A percentile compares a stretch with the other conserved stretches of the same genome.
Conservation (phyloP, 768 basidiomycete species). For the Lanmaoa pseudosensibilis region DNA sequence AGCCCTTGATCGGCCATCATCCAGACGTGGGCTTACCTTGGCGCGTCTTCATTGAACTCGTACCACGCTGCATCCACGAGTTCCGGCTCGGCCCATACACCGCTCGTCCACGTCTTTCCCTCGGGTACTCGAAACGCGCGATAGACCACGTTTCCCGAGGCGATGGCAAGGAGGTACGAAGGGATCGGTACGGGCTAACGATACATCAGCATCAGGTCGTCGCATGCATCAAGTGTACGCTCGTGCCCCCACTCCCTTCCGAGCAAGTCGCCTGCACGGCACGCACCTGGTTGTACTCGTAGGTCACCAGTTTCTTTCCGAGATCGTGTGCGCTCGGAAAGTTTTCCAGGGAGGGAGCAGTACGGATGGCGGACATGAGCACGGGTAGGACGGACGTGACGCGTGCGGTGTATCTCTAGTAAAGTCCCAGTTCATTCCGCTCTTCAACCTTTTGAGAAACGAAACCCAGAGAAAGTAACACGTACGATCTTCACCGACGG, state of each 20-base stretch:
- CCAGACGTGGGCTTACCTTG: conserved; percentile 44
- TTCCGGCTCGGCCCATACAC: conserved; percentile 90
- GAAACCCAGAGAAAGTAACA: conserved; percentile 3
- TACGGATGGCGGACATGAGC: conserved; percentile 80
- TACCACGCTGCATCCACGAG: conserved; percentile 74
- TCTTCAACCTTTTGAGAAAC: not conserved
- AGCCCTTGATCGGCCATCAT: not conserved
- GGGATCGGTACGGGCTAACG: conserved; percentile 77
- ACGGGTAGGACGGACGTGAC: conserved; percentile 77
- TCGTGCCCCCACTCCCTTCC: not conserved
- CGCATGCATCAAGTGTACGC: not conserved
- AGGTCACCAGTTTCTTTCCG: conserved; percentile 70
- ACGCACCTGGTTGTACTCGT: conserved; percentile 75
- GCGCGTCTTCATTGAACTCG: conserved; percentile 89
- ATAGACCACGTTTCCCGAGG: conserved; percentile 79
- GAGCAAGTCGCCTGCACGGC: conserved; percentile 14
- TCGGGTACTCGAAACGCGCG: conserved; percentile 56
- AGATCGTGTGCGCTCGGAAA: conserved; percentile 68
- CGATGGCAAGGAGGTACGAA: conserved; percentile 87
- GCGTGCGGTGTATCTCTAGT: conserved; percentile 71
- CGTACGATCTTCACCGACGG: conserved; percentile 82
- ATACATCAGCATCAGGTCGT: not conserved
- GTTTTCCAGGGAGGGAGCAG: conserved; percentile 67
- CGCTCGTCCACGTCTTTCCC: conserved; percentile 75
- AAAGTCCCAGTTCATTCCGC: not conserved